Percentiles rank a stretch among this genome's conserved stretches.
phyloP scores from a whole-genome alignment of 192 early-diverging fungal species.

The Gonapodya prolifera region DNA sequence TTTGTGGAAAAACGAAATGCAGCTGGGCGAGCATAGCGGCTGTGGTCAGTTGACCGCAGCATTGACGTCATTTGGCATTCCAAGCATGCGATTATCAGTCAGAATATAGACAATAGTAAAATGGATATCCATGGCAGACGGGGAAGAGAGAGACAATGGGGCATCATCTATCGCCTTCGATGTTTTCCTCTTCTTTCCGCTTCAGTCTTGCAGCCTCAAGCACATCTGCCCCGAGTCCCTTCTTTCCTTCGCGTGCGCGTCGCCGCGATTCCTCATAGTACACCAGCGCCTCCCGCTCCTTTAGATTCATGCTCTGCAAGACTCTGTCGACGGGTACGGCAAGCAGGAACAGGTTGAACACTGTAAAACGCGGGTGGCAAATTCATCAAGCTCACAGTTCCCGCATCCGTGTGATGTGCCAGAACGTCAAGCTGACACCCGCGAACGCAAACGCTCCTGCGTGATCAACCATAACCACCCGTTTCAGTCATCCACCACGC shows the following conservation, averaged over 20 bases:
- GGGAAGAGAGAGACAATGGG: too few species aligned
- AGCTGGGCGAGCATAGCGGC: too few species aligned
- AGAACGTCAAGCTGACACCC: not conserved
- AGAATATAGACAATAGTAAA: too few species aligned
- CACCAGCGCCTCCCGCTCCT: not conserved
- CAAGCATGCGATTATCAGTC: too few species aligned
- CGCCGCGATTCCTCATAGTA: not conserved
- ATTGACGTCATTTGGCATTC: too few species aligned
- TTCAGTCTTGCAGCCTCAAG: not conserved
- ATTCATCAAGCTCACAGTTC: not conserved
- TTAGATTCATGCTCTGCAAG: not conserved
- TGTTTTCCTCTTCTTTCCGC: too few species aligned
- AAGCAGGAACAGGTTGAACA: not conserved
- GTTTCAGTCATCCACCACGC: too few species aligned
- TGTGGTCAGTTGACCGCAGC: too few species aligned
- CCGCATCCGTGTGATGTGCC: not conserved
- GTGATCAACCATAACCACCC: too few species aligned
- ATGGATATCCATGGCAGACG: too few species aligned
- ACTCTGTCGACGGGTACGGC: not conserved
- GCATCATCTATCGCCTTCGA: too few species aligned
- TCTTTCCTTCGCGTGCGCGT: not conserved
- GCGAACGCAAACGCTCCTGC: not conserved
- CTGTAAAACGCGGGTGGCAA: not conserved
- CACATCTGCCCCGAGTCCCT: not conserved
- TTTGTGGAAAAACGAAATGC: too few species aligned